Percentiles rank a stretch among this genome's conserved stretches.
Conservation (phyloP, 208 protist genomes). For the Paratrypanosoma confusum region DNA sequence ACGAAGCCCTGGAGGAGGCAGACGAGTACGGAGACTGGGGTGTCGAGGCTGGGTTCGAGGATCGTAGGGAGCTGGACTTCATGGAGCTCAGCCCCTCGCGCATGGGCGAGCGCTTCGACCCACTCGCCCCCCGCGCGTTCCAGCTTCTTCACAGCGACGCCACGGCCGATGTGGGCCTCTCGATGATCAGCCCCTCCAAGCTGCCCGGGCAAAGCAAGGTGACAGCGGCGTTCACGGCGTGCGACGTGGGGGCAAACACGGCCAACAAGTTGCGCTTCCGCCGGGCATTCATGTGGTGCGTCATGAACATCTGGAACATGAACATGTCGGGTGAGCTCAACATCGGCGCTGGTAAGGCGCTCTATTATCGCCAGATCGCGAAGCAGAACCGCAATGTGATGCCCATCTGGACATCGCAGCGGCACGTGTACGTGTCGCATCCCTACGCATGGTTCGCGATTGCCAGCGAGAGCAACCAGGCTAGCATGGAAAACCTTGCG, state of each 20-base stretch:
- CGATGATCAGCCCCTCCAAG: constrained; percentile 27
- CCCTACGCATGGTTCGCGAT: constrained; percentile 85
- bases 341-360: constrained; percentile 64
- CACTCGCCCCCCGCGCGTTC: constrained; percentile 53
- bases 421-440: constrained; percentile 66
- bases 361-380: constrained; percentile 72
- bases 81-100: constrained; percentile 55
- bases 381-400: constrained; percentile 81
- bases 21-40: constrained; percentile 91
- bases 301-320: constrained; percentile 85
- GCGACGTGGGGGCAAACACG: constrained; percentile 37
- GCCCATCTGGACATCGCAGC: constrained; percentile 69
- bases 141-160: constrained; percentile 78
- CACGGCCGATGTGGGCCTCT: constrained; percentile 50
- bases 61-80: constrained; percentile 57
- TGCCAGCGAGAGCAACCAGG: constrained; percentile 51
- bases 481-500: constrained; percentile 35
- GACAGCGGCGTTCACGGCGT: constrained; percentile 30
- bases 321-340: constrained; percentile 85
- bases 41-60: constrained; percentile 73
- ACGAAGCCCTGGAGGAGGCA: constrained; percentile 77
- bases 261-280: constrained; percentile 73
- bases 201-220: constrained; percentile 57
- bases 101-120: constrained; percentile 60
- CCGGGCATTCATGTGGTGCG: constrained; percentile 65